Base-by-base conservation (phyloP, 2,329 filamentous ascomycete species). In the Lizonia empirigonia region DNA sequence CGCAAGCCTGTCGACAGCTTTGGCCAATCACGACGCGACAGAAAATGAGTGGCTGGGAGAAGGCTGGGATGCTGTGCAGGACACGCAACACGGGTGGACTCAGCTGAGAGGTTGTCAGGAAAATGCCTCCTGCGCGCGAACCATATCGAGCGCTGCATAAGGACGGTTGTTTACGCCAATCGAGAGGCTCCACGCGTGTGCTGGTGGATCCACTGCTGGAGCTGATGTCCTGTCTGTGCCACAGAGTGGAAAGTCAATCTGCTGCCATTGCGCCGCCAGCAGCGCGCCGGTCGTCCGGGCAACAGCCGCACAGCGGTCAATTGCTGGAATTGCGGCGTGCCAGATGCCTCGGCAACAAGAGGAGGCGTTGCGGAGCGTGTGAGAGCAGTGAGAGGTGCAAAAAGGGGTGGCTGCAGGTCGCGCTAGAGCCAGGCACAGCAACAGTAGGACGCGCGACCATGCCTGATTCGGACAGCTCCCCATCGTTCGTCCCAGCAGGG, bases 121-220 rank as follows among this genome's bases (percentile, higher is more conserved):
- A 64, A 65, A 63, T 59, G 63, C 50, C 55, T 54, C 55, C 58
- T 38, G 20, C 33, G 44, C 37, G 55, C 46, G 60, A 62, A 64
- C 65, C 63, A 66, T 60, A 55, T 59, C 42, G 44, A 55, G 35
- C 12, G 41, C 41, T 37, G 49, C 41, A 51, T 46, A 32, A 41
- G 36, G 20, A 32, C 20, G 16, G 37, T 44, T 15, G 10, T 33
- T 7, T 42, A 32, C 42, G 57, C 60, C 70, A 72, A 72, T 72
- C 60, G 67, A 52, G 40, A 37, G 2, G 53, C 57, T 64, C 68
- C 69, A 73, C 70, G 69, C 61, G 54, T 53, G 56, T 53, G 36
- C 10, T n/a, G 26, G 47, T 56, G 36, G 56, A 45, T 35, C 49
- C 50, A 53, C 58, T 55, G 30, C 19, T 32, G 26, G 32, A 24